Base-by-base conservation (phyloP, 352 stramenopile genomes). In the Phytophthora macrochlamydospora region DNA sequence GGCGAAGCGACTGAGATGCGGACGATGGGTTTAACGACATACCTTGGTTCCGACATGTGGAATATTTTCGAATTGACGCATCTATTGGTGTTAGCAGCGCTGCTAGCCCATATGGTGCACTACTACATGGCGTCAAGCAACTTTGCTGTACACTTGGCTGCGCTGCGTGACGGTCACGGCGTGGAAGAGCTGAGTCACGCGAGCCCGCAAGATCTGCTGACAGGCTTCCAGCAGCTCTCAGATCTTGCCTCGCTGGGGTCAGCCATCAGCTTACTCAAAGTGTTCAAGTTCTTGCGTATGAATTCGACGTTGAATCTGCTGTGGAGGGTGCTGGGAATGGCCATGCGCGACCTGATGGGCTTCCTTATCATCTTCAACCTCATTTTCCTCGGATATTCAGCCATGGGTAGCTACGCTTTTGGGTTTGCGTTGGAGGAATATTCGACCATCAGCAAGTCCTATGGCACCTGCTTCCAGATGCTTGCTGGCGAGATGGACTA, bases 261-360 rank as follows among this genome's bases (percentile, higher is more conserved):
- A 24, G 85, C 83, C 3, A 86, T 96, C 61, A 92, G 83, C 74
- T 65, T 96, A 33, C 77, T 95, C 54, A 94, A 94, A 53, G 86
- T 96, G 11, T 96, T 96, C 64, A 95, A 95, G 67, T 96, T 94
- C 54, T 74, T 96, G 65, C 89, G 89, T 46, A 94, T 96, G 89
- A 96, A 96, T 56, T 92, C 89, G 67, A 94, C 85, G 52, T 56
- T 96, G 28, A 96, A 95, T 56, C 56, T 96, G 62, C 73, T 96
- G 28, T 96, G 89, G 89, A 82, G 83, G 46, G 84, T 94, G 42
- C 55, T 96, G 11, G 85, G 89, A 46, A 93, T 95, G 82, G 89
- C 89, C 8, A 83, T 90, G 52, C 78, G 81, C 18, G 89, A 96
- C 54, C 79, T 96, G 35, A 93, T 95, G 86, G 89, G 85, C 42